A percentile compares a stretch with the other conserved stretches of the same genome.
These are phyloP conservation scores for Tetrahymena borealis DNA, from an alignment of 73 alveolate species.

Conservation along the genomic window DNA sequence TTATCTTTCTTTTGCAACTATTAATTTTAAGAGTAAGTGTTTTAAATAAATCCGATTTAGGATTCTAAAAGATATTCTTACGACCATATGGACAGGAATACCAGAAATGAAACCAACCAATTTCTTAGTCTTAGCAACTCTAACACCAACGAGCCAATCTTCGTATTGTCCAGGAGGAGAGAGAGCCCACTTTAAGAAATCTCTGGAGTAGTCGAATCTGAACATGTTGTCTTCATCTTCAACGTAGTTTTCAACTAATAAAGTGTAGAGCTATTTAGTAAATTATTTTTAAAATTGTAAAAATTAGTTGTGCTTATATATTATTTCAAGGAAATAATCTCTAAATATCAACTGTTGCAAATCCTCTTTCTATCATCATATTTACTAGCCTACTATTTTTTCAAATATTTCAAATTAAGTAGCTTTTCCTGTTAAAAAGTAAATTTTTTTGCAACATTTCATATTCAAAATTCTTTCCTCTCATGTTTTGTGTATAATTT, in stretches of 20 bases:
- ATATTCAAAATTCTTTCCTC: background rate
- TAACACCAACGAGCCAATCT: conserved; percentile 86
- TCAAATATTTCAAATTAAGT: no score
- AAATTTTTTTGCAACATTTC: background rate
- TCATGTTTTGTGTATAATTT: background rate
- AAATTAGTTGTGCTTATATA: no score
- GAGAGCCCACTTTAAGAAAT: conserved; percentile 90
- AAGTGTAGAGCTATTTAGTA: conserved; percentile 58
- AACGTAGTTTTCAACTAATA: conserved; percentile 92
- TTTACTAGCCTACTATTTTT: no score
- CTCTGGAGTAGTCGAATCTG: conserved; percentile 93
- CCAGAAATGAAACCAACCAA: conserved; percentile 97
- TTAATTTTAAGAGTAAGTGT: no score
- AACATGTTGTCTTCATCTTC: conserved; percentile 98
- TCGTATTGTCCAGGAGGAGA: conserved; percentile 76
- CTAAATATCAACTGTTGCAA: no score
- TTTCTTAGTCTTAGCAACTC: conserved; percentile 74
- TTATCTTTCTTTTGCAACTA: conserved; percentile 32
- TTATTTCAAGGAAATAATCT: no score
- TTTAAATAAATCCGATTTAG: no score
- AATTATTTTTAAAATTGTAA: no score
- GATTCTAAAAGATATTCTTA: background rate
- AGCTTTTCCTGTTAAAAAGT: background rate
- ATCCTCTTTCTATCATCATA: no score
- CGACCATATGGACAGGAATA: conserved; percentile 84